phyloP scores from a whole-genome alignment of 257 asterid species.

The Rauvolfia tetraphylla region DNA sequence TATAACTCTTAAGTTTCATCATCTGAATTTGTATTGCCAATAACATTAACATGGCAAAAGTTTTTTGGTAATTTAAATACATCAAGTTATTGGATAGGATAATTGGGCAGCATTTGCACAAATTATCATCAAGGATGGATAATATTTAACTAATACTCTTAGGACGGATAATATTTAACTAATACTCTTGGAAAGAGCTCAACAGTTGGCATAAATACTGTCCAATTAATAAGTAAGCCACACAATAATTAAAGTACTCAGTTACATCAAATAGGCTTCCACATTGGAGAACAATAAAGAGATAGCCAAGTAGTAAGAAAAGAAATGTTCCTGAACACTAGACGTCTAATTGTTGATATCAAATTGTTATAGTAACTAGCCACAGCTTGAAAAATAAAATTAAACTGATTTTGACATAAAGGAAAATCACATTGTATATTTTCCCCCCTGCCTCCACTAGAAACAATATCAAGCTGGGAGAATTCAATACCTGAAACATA shows the following conservation, averaged over 20 bases:
- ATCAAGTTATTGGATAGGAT: not conserved
- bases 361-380: not conserved
- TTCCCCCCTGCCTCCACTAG: not conserved
- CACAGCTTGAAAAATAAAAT: not conserved
- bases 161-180: not conserved
- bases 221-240: not conserved
- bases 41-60: not conserved
- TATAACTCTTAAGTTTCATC: not conserved
- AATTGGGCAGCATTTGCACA: not conserved
- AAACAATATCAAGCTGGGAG: not conserved
- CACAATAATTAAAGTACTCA: not conserved
- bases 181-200: not conserved
- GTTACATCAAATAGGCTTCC: not conserved
- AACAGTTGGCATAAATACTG: not conserved
- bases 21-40: not conserved
- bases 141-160: not conserved
- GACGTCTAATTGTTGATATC: not conserved
- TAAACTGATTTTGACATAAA: not conserved
- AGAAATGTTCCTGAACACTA: not conserved
- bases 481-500: not conserved
- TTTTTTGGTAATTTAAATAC: not conserved
- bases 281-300: not conserved
- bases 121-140: not conserved
- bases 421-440: not conserved
- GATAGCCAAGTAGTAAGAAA: not conserved